phyloP scores from a whole-genome alignment of 78 protist species.

The Pelomyxa schiedti region DNA sequence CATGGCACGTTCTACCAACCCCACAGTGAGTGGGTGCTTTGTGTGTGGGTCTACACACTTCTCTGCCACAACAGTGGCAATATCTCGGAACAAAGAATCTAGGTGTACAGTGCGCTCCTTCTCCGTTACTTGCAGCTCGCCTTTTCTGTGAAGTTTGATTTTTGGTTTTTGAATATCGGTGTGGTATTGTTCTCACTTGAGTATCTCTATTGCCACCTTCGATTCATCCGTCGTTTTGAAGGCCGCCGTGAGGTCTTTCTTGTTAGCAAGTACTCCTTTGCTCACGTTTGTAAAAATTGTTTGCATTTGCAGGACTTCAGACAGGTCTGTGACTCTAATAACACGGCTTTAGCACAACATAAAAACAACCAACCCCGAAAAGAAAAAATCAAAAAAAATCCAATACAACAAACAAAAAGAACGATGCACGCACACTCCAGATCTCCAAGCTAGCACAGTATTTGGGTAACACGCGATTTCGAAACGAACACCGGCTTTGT shows the following conservation, averaged over 20 bases:
- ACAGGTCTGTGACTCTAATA: slow-evolving; percentile 69
- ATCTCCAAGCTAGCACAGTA: slow-evolving; percentile 76
- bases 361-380: neutral
- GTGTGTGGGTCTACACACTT: slow-evolving; percentile 69
- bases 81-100: slow-evolving; percentile 39
- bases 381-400: neutral
- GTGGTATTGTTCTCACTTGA: slow-evolving; percentile 24
- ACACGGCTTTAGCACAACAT: neutral
- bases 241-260: slow-evolving; percentile 48
- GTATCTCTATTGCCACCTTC: neutral
- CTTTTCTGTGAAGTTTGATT: slow-evolving; percentile 66
- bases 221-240: slow-evolving; percentile 49
- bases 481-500: slow-evolving; percentile 63
- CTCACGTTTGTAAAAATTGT: slow-evolving; percentile 79
- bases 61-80: slow-evolving; percentile 67
- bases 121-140: slow-evolving; percentile 84
- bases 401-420: neutral
- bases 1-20: slow-evolving; percentile 75
- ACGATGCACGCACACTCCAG: slow-evolving; percentile 48
- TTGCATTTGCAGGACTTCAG: slow-evolving; percentile 85
- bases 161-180: neutral
- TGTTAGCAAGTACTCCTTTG: slow-evolving; percentile 74
- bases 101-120: slow-evolving; percentile 66
- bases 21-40: slow-evolving; percentile 56
- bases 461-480: slow-evolving; percentile 88